Evolutionary conservation across 257 asterid species (phyloP), one percentile per base, ranked within the genome.

Genomic region (Cynanchum wilfordii): DNA sequence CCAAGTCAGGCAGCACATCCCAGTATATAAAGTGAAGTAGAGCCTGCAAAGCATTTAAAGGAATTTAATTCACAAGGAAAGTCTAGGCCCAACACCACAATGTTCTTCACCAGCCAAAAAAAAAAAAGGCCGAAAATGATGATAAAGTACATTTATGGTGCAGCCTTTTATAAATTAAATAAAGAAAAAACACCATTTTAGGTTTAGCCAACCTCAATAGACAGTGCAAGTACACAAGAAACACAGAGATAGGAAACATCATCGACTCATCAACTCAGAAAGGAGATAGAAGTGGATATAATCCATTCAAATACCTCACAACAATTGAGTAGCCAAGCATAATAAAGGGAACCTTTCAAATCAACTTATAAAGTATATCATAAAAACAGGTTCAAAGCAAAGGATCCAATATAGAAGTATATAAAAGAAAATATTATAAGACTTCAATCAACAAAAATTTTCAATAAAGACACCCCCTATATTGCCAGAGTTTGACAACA

Each of bases 1-100:
- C 99, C 89, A 94, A 77, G 82, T 94, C 95, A 19, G 95, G 93
- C 50, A 89, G 83, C 52, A 77, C 65, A 80, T 94, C 99, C 95
- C 95, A 88, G 85, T 94, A 94, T 27, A 94, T 81, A 81, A 88
- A 94, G 80, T 94, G 97, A 77, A 94, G 87, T 47, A 94, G 84
- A 75, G 93, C 97, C 99, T 94, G 73, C 38, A 73, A 64, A 38
- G 15, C 73, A 62, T 24, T 66, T 7, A 50, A 68, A n/a, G 22
- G 47, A 62, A 25, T 51, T 19, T 22, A 30, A 44, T 25, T 57
- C 44, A 10, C 40, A 10, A 29, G 62, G 54, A 20, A 20, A 30
- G 24, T 27, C 36, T 58, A 20, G 10, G n/a, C 50, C 30, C 47
- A 27, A 19, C 13, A 33, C 33, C 12, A 55, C 17, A 11, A 11